These are phyloP conservation scores for Astragalus glycyphyllos DNA, from an alignment of 306 rosid genomes.

Conservation along the genomic window DNA sequence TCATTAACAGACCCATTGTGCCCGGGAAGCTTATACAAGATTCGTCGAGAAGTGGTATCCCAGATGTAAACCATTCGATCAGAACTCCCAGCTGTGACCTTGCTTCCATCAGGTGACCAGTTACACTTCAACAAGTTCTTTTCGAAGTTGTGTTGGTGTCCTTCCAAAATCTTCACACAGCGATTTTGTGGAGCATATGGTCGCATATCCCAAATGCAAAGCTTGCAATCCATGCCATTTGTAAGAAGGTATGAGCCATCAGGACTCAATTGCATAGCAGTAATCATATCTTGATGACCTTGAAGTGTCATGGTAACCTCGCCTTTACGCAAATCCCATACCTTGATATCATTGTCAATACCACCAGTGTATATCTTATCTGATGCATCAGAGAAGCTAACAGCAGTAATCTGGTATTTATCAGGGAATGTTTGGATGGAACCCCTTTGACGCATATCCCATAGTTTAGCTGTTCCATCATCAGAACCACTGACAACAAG, in stretches of 20 bases:
- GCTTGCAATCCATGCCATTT: conserved; percentile 96
- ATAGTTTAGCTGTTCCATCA: conserved; percentile 92
- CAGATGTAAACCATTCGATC: conserved; percentile 92
- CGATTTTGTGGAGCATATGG: conserved; percentile 97
- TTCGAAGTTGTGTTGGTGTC: conserved; percentile 95
- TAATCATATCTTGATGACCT: conserved; percentile 98
- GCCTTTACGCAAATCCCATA: conserved; percentile 95
- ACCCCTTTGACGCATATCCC: conserved; percentile 99
- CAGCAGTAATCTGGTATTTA: conserved; percentile 90
- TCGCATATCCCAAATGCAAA: conserved; percentile 98
- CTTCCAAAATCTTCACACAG: conserved; percentile 90
- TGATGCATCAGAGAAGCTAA: conserved; percentile 89
- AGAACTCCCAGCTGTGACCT: conserved; percentile 92
- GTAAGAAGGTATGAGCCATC: conserved; percentile 97
- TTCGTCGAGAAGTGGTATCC: conserved; percentile 90
- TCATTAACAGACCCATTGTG: conserved; percentile 90
- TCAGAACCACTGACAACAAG: conserved; percentile 94
- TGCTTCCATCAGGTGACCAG: conserved; percentile 97
- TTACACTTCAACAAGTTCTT: conserved; percentile 84
- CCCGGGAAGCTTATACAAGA: conserved; percentile 94
- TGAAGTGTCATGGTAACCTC: conserved; percentile 92
- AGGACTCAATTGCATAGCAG: conserved; percentile 95
- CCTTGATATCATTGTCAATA: conserved; percentile 86
- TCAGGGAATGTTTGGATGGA: conserved; percentile 97
- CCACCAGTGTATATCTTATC: conserved; percentile 95